These are phyloP conservation scores for Anethum foeniculum DNA, from an alignment of 140 eudicot genomes.

Conservation along the genomic window DNA sequence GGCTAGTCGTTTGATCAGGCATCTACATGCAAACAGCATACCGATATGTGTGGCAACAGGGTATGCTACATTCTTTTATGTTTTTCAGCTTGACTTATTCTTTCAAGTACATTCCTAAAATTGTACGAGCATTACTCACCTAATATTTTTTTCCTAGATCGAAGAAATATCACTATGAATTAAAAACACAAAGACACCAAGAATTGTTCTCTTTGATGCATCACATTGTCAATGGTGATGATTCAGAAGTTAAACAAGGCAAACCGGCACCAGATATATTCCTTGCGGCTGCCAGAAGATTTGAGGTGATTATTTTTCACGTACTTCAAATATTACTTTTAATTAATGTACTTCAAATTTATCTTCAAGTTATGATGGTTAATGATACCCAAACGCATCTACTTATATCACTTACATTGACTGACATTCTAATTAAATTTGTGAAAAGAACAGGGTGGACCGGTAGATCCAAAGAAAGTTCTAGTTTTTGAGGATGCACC, in stretches of 20 bases:
- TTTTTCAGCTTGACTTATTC: neutral
- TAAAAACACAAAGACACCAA: slow-evolving; percentile 83
- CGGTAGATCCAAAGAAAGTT: slow-evolving; percentile 51
- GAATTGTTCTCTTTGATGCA: slow-evolving; percentile 89
- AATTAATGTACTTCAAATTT: neutral
- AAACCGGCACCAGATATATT: slow-evolving; percentile 95
- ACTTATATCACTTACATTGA: neutral
- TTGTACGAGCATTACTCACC: neutral
- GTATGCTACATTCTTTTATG: slow-evolving; percentile 27
- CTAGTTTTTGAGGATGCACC: slow-evolving; percentile 99
- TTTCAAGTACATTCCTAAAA: neutral
- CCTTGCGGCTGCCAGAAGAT: slow-evolving; percentile 88
- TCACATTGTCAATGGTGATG: slow-evolving; percentile 94
- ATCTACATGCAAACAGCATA: slow-evolving; percentile 69
- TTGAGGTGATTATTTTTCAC: slow-evolving; percentile 45
- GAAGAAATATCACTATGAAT: slow-evolving; percentile 69
- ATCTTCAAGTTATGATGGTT: neutral
- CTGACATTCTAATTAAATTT: slow-evolving; percentile 1
- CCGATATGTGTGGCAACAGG: slow-evolving; percentile 99
- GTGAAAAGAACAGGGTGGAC: slow-evolving; percentile 53
- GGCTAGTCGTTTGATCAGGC: slow-evolving; percentile 65
- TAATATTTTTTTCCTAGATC: slow-evolving; percentile 36
- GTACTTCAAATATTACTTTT: neutral
- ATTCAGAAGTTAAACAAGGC: slow-evolving; percentile 98
- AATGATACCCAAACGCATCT: neutral